A percentile compares a stretch with the other conserved stretches of the same genome.
Conservation (phyloP, 257 asterid species). For the Scutellaria barbata region DNA sequence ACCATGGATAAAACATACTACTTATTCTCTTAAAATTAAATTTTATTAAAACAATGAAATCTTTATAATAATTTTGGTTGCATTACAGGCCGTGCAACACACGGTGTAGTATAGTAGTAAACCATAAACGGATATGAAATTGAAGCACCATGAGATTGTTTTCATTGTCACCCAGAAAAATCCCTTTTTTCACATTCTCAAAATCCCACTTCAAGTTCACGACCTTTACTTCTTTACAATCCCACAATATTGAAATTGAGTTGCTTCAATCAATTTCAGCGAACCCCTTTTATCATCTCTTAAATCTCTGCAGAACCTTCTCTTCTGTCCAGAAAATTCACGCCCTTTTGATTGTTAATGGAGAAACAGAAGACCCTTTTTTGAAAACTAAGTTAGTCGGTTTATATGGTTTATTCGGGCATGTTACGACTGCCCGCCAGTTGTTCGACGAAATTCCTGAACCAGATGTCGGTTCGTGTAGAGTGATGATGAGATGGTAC, state of each 20-base stretch:
- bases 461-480: constrained; percentile 53
- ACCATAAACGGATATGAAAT: constrained; percentile 24
- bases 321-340: constrained; percentile 51
- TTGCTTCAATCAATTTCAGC: constrained; percentile 44
- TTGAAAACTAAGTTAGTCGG: constrained; percentile 47
- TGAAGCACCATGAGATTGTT: constrained; percentile 37
- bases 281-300: constrained; percentile 49
- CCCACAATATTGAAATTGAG: constrained; percentile 38
- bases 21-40: too few relatives aligned
- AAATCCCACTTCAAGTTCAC: constrained; percentile 32
- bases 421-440: constrained; percentile 43
- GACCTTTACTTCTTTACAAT: constrained; percentile 29
- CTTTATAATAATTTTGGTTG: too few relatives aligned
- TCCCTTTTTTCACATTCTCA: constrained; percentile 16
- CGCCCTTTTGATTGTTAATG: constrained; percentile 52
- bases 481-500: constrained; percentile 75
- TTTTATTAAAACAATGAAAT: too few relatives aligned
- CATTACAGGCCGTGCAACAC: too few relatives aligned
- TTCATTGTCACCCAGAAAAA: constrained; percentile 30
- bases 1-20: too few relatives aligned
- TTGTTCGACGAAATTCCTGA: constrained; percentile 65
- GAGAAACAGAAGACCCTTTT: constrained; percentile 43
- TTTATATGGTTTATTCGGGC: constrained; percentile 53
- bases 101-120: neutral
- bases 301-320: constrained; percentile 54